Base-by-base conservation (phyloP, 176 grass and related monocot species). In the Neostapfia colusana region DNA sequence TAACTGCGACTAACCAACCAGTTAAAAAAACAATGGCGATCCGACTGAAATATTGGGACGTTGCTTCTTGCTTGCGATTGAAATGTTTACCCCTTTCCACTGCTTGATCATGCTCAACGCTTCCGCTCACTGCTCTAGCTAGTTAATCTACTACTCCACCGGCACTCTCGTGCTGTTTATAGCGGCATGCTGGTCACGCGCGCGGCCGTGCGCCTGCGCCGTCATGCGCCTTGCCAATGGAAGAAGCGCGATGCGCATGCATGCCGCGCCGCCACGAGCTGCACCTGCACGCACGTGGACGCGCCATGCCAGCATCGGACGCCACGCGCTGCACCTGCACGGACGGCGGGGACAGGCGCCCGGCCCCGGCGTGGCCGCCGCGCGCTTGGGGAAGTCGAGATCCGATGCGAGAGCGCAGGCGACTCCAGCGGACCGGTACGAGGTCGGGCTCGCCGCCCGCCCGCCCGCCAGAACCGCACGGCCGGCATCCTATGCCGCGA, bases 291-390 rank as follows among this genome's bases (percentile, higher is more conserved):
- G 84, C 14, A 89, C 92, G 75, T 98, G 89, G 18, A 80, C 87
- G 20, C n/a, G 89, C 88, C 91, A 95, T 95, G 35, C 91, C 91
- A 1, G 91, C 85, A 58, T 99, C 89, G 6, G 95, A 99, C 27
- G 95, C 89, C 34, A 88, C 77, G 25, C 77, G 84, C n/a, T n/a
- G n/a, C n/a, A n/a, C n/a, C 87, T 99, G 91, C 24, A 95, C 82
- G 41, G 91, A 92, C 17, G 43, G 64, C 56, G 91, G 89, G 17
- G 89, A 95, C 43, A 95, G 76, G 17, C 42, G 26, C 17, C 42
- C 16, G 26, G n/a, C n/a, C n/a, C 13, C 9, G 39, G 16, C 76
- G 39, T 11, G 8, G 51, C 63, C 18, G 59, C 73, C 13, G 81
- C 60, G 43, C 79, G 76, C 76, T 85, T 82, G 6, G 93, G 90